Evolutionary conservation across 2,329 filamentous ascomycete species (phyloP), one percentile per base, ranked within the genome.

Genomic region (Arachnomyces sp.): DNA sequence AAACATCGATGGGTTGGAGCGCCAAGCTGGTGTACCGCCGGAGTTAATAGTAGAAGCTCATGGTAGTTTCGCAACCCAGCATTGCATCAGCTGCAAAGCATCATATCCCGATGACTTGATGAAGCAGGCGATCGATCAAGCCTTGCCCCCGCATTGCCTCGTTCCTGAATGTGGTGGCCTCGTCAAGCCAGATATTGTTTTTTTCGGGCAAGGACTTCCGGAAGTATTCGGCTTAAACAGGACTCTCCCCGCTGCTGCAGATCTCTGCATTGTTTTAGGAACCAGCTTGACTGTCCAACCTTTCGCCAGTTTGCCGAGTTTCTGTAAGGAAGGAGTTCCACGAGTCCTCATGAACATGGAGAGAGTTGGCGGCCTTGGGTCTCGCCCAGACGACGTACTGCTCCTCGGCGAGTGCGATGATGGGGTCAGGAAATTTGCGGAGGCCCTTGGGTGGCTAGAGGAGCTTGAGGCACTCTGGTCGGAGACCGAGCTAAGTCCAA

Each of bases 1-100:
- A 59, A 98, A 98, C 57, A 96, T 98, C 51, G 92, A 98, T 66
- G 95, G 88, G 54, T 74, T 98, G 9, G 92, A 98, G 65, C 78
- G 89, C 15, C 74, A 78, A 50, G 92, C 90, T 9, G 92, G 92
- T 17, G 80, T 98, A 1, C 85, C 88, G 0, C 73, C 69, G 0
- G 80, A 90, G 2, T 80, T 77, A 61, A 89, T 98, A 36, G 74
- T 98, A 25, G 90, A 96, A 64, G 92, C 92, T 0, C 92, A 98
- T 61, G 92, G 92, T 34, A 95, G 87, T 60, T 98, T 96, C 59
- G 90, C 90, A 15, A 78, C 77, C 1, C 90, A 96, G 65, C 77
- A 82, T 49, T 98, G 92, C 61, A 89, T 96, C 53, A 87, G 95
- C 16, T 98, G 92, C 71, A 80, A 80, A 56, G 67, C 65, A 0